Base-by-base conservation (phyloP, 2,329 filamentous ascomycete genomes). In the Monosporascus sp. region DNA sequence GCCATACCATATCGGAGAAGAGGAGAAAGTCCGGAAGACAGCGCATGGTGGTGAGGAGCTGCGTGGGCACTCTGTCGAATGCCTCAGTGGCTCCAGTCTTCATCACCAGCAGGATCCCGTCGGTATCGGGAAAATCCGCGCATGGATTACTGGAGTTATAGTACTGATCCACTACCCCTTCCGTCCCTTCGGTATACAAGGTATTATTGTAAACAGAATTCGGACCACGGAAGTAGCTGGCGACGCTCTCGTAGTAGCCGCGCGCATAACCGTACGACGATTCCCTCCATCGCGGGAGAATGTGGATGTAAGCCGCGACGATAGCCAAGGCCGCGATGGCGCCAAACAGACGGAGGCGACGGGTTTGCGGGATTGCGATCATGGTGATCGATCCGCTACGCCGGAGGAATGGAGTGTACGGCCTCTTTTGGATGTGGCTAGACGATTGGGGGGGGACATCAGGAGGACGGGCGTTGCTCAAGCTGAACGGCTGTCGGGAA, bases 61-160 rank as follows among this genome's bases (percentile, higher is more conserved):
- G 81, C 2, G 76, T 78, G 7, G 81, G 79, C 4, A 84, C 64
- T 56, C 78, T 78, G 25, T 78, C 73, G 59, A 73, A 79, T 14
- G 76, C 70, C 61, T 83, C 80, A 44, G 78, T 81, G 3, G 80
- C 78, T 46, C 81, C 80, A 1, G 81, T 83, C 68, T 84, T 84
- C 69, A 84, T 76, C 52, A 83, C 72, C 27, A 83, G 66, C 35
- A 77, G 69, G 45, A 79, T 69, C 54, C 72, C 71, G 31, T 74
- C 67, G 38, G 71, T 72, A 51, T 72, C 60, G 11, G 75, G 74
- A 49, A 78, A 74, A 53, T 65, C 65, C 44, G 67, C 64, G 59
- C 76, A 79, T 2, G 67, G 64, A 17, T 61, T 57, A 54, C 61
- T 69, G 39, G 71, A 69, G 58, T 72, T 71, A 50, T 67, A 71